Base-by-base conservation (phyloP, 1,284 basidiomycete genomes). In the Apiotrichum mycotoxinovorans region DNA sequence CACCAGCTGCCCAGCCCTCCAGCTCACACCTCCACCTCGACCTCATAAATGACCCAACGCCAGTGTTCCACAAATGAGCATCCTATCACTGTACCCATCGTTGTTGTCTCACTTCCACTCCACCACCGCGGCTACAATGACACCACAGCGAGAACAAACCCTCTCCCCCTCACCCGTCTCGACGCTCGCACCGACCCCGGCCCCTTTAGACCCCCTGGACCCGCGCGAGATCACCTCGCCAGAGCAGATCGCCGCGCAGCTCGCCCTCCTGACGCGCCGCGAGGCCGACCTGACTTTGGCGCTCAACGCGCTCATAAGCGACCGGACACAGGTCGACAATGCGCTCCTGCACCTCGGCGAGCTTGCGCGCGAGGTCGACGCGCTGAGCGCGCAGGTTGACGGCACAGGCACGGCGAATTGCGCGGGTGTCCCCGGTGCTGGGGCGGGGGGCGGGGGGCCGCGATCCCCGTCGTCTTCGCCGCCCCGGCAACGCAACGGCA, bases 241-340 rank as follows among this genome's bases (percentile, higher is more conserved):
- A 4, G 62, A 60, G 5, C 70, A 75, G 49, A 75, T 77, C 34
- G 47, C 69, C 0, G 67, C 71, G 22, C 75, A 77, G 56, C 71
- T 80, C 5, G 69, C 78, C 9, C 81, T 83, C 23, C 83, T 91
- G 37, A 85, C 92, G 65, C 83, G 85, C 15, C 84, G 89, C 71
- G 90, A 94, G 68, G 80, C 86, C 35, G 81, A 86, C 26, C 82
- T 94, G 18, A 89, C 90, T 14, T 81, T 83, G 51, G 85, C 87
- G n/a, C 83, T 95, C 50, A 81, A 87, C 4, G 80, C 83, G 46
- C 79, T 93, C 26, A 80, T 95, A 23, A 83, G 86, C 42, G 81
- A 86, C 56, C 81, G 83, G 49, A 82, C 85, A 22, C 85, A 86
- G 14, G 84, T 93, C 50, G 74, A 85, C 37, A 71, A 78, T 23